phyloP scores from a whole-genome alignment of 257 asterid species.

The Solanum bulbocastanum region DNA sequence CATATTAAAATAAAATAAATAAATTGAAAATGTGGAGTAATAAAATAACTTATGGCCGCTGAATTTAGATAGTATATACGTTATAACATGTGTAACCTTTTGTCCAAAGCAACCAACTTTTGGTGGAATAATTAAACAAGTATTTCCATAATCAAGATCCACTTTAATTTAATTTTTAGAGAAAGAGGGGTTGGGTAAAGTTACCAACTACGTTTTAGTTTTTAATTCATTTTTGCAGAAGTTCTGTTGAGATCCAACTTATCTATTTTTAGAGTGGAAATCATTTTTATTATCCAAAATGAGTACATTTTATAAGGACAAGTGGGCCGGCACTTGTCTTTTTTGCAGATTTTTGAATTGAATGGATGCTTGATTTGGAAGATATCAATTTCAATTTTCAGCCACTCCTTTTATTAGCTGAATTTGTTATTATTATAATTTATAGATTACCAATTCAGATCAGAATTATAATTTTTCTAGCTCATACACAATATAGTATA shows the following conservation, averaged over 20 bases:
- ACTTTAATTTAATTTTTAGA: neutral
- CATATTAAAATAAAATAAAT: neutral
- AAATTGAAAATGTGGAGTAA: neutral
- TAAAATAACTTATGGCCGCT: neutral
- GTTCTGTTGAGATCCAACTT: neutral
- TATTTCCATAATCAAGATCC: neutral
- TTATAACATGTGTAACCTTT: neutral
- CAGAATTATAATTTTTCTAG: neutral
- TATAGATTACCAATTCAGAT: neutral
- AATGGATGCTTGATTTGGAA: neutral
- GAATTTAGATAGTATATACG: neutral
- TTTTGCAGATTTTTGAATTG: neutral
- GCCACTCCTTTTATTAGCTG: neutral
- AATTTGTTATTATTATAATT: neutral
- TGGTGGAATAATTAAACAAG: neutral
- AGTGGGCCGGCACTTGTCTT: neutral
- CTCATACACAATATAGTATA: neutral
- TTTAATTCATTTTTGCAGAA: neutral
- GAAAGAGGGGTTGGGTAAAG: neutral
- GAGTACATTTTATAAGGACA: neutral
- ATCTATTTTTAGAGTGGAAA: neutral
- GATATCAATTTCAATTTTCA: neutral
- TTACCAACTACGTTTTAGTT: neutral
- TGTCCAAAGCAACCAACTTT: neutral
- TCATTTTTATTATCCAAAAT: neutral